These are phyloP conservation scores for Truncatella angustata DNA, from an alignment of 2,329 filamentous ascomycete genomes.

Conservation along the genomic window DNA sequence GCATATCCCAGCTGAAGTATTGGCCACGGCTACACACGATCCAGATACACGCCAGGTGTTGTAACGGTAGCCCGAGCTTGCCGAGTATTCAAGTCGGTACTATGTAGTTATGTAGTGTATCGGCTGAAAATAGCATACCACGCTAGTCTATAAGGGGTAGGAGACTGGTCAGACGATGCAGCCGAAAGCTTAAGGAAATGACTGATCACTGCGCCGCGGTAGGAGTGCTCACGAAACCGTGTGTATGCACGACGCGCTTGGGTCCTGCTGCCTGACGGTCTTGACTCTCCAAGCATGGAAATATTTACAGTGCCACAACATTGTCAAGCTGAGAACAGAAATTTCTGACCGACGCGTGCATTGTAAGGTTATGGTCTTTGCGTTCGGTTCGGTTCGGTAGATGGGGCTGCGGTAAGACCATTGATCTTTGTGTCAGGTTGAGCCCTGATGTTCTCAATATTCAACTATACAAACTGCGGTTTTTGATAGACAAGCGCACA, in stretches of 20 bases:
- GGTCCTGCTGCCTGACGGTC: background rate
- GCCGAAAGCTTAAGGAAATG: constrained; percentile 6
- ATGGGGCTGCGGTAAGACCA: background rate
- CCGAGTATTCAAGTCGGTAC: background rate
- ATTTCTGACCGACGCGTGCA: background rate
- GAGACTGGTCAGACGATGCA: constrained; percentile 3
- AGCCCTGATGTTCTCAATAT: too few relatives aligned
- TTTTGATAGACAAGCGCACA: too few relatives aligned
- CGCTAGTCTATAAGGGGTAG: constrained; percentile 1
- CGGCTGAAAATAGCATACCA: background rate
- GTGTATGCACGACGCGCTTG: constrained; percentile 3
- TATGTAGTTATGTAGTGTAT: background rate
- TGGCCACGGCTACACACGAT: background rate
- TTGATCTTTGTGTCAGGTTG: too few relatives aligned
- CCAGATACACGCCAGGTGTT: background rate
- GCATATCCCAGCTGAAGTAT: background rate
- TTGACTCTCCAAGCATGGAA: background rate
- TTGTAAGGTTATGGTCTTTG: constrained; percentile 5
- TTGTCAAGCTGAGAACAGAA: background rate
- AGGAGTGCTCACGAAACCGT: constrained; percentile 2
- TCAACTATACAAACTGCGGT: too few relatives aligned
- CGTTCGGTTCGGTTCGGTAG: constrained; percentile 1
- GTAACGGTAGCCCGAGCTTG: constrained; percentile 4
- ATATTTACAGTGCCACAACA: background rate
- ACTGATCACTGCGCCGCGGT: background rate